phyloP scores from a whole-genome alignment of 2,329 filamentous ascomycete genomes.

The Paraconiothyrium sp. region DNA sequence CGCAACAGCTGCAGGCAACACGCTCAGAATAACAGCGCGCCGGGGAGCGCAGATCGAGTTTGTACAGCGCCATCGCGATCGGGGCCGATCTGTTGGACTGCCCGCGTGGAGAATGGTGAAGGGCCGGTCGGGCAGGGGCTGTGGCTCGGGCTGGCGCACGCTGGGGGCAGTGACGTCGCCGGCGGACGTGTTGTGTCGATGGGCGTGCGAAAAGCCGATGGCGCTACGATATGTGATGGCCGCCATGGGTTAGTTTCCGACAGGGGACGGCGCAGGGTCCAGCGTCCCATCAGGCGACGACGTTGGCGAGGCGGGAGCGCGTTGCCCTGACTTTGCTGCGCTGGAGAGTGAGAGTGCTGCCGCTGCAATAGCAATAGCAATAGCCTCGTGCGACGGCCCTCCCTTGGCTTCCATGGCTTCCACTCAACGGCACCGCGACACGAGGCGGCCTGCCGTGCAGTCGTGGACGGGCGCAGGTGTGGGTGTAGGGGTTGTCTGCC shows the following conservation, averaged over 20 bases:
- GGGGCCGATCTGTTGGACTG: conserved; percentile 14
- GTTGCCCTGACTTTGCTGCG: neutral
- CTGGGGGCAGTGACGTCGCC: conserved; percentile 7
- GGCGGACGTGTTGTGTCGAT: neutral
- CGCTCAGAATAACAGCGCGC: neutral
- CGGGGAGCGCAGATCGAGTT: conserved; percentile 10
- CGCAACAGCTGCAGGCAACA: neutral
- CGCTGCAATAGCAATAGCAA: too few species aligned
- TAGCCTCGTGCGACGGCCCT: too few species aligned
- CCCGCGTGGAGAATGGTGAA: conserved; percentile 5
- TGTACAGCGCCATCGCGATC: conserved; percentile 1
- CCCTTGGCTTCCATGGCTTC: too few species aligned
- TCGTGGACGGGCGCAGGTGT: too few species aligned
- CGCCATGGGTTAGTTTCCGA: conserved; percentile 1
- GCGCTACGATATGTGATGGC: conserved; percentile 1
- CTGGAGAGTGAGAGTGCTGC: too few species aligned
- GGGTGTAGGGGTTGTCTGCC: too few species aligned
- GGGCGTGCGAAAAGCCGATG: conserved; percentile 7
- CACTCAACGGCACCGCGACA: too few species aligned
- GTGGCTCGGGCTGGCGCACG: neutral
- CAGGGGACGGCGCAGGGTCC: conserved; percentile 9
- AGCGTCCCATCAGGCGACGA: neutral
- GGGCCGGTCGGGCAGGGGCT: conserved; percentile 1
- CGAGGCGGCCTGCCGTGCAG: too few species aligned
- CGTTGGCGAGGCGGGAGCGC: neutral